Percentiles rank a stretch among this genome's conserved stretches.
Conservation (phyloP, 768 basidiomycete genomes). For the Amanita muscaria region DNA sequence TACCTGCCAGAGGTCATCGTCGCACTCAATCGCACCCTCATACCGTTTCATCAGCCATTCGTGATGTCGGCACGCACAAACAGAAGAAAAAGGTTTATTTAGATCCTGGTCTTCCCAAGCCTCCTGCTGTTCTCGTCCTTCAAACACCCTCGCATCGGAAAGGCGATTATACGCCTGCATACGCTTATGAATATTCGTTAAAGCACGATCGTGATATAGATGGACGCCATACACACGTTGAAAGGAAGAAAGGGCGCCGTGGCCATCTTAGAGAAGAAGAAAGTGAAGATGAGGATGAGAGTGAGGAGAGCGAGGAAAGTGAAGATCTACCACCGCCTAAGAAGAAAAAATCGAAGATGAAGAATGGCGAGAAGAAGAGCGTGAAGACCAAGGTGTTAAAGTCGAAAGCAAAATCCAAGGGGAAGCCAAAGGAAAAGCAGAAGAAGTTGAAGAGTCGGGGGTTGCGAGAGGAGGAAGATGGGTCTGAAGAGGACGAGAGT, state of each 20-base stretch:
- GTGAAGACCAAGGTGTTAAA: conserved; percentile 1
- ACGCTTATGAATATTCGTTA: conserved; percentile 7
- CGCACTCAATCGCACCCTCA: neutral
- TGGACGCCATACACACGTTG: neutral
- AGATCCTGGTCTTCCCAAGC: conserved; percentile 1
- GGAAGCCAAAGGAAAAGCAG: conserved; percentile 1
- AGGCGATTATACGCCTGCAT: conserved; percentile 7
- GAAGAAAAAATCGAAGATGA: conserved; percentile 3
- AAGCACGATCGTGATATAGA: conserved; percentile 4
- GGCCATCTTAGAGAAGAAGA: conserved; percentile 1
- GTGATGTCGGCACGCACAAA: neutral
- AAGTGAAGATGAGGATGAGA: neutral
- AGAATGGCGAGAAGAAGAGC: conserved; percentile 4
- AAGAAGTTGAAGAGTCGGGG: neutral
- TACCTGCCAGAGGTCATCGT: conserved; percentile 1
- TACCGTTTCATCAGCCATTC: neutral
- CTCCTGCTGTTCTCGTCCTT: conserved; percentile 6
- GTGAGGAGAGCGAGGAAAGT: neutral
- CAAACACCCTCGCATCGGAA: neutral
- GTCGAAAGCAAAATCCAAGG: neutral
- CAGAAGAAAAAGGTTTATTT: conserved; percentile 1
- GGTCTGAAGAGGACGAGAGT: conserved; percentile 2
- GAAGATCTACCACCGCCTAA: conserved; percentile 2
- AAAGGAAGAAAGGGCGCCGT: conserved; percentile 1
- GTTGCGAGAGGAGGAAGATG: conserved; percentile 1